Evolutionary conservation across 345 rosid species (phyloP).

Genomic region (Salix suchowensis): DNA sequence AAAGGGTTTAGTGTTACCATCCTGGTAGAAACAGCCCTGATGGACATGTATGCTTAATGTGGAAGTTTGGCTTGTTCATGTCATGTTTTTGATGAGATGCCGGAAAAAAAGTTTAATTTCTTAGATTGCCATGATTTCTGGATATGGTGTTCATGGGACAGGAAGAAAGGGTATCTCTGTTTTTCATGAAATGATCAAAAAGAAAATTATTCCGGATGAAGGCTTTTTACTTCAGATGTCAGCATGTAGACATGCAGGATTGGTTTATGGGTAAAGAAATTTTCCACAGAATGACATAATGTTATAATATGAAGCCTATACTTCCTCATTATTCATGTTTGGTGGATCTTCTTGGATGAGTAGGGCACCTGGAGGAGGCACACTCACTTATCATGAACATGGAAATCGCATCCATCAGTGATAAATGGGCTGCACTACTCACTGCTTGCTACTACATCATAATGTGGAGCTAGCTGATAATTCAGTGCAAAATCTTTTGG

Average conservation of each 20-base stretch:
- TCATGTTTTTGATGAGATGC: too few species aligned
- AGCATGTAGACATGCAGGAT: too few species aligned
- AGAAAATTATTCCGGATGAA: constrained; percentile 16
- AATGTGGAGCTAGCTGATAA: constrained; percentile 29
- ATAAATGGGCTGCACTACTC: constrained; percentile 27
- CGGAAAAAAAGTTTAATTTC: not conserved
- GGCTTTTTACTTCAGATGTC: constrained; percentile 24
- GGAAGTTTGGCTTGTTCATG: too few species aligned
- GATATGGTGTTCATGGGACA: constrained; percentile 21
- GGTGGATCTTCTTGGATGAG: too few species aligned
- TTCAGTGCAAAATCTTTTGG: constrained; percentile 11
- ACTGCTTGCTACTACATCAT: constrained; percentile 18
- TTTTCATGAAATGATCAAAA: constrained; percentile 18
- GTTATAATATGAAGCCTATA: too few species aligned
- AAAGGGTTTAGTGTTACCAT: constrained; percentile 9
- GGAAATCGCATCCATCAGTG: constrained; percentile 14
- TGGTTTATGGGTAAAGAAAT: too few species aligned
- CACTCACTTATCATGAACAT: constrained; percentile 6
- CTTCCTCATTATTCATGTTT: too few species aligned
- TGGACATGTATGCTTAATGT: too few species aligned
- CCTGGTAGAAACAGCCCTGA: too few species aligned
- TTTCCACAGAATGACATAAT: too few species aligned
- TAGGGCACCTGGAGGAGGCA: not conserved
- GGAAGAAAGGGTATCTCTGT: constrained; percentile 21
- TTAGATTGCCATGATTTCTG: constrained; percentile 29